Evolutionary conservation across 1,139 yeast species (phyloP).

Genomic region (Yarrowia galli): DNA sequence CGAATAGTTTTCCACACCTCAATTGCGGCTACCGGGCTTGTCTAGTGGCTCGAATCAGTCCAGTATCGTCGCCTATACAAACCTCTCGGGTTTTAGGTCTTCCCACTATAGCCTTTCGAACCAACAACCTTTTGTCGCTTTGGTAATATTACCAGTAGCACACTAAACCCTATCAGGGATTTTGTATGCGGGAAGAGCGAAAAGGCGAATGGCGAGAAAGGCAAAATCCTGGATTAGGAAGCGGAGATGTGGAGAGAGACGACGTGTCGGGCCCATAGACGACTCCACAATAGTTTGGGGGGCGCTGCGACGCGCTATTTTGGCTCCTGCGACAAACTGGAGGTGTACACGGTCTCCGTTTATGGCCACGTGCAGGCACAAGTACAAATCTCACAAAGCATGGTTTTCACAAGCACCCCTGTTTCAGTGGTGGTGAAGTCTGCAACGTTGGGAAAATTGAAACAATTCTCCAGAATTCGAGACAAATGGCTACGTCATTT

Average conservation of each 20-base stretch:
- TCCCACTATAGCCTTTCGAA: slow-evolving; percentile 15
- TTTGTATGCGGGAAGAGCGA: slow-evolving; percentile 16
- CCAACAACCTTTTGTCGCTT: slow-evolving; percentile 22
- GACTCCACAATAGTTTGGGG: no score
- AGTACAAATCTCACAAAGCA: no score
- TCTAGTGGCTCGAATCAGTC: neutral
- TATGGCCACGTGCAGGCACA: no score
- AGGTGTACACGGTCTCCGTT: no score
- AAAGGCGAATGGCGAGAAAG: neutral
- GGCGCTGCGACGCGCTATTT: no score
- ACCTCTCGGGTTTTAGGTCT: slow-evolving; percentile 13
- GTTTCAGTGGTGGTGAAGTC: neutral
- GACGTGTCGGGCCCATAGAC: no score
- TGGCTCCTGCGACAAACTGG: no score
- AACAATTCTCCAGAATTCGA: no score
- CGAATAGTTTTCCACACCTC: neutral
- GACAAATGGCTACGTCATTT: no score
- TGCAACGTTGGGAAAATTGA: no score
- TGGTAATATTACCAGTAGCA: slow-evolving; percentile 8
- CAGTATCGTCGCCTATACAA: slow-evolving; percentile 20
- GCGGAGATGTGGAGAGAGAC: neutral
- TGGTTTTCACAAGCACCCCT: slow-evolving; percentile 23
- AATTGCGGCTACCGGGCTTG: neutral
- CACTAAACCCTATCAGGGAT: slow-evolving; percentile 24
- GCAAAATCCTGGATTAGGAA: slow-evolving; percentile 8